A percentile compares a stretch with the other conserved stretches of the same genome.
These are phyloP conservation scores for Tolypocladium endophyticum DNA, from an alignment of 2,329 filamentous ascomycete genomes.

Conservation along the genomic window DNA sequence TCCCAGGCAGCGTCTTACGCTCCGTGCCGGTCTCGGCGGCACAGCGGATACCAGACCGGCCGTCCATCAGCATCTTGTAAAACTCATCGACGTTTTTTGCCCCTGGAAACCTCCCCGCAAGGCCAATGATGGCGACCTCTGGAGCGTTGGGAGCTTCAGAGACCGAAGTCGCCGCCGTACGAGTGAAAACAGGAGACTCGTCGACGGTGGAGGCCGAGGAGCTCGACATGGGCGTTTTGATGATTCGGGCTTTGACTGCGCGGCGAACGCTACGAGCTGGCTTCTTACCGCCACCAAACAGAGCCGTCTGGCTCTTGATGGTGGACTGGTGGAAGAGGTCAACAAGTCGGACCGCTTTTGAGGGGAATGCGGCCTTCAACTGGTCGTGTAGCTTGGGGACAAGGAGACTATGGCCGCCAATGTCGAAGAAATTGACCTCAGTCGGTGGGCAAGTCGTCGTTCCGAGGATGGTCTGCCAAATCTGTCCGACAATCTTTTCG, in stretches of 20 bases:
- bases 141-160: slow-evolving; percentile 4
- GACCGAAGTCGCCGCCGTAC: slow-evolving; percentile 5
- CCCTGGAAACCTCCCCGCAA: slow-evolving; percentile 5
- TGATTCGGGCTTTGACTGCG: neutral
- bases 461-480: slow-evolving; percentile 1
- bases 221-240: slow-evolving; percentile 1
- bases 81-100: slow-evolving; percentile 5
- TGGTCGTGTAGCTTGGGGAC: slow-evolving; percentile 5
- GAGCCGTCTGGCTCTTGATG: slow-evolving; percentile 2
- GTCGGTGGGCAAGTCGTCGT: neutral
- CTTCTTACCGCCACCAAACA: neutral
- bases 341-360: slow-evolving; percentile 1
- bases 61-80: slow-evolving; percentile 3
- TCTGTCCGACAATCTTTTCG: neutral
- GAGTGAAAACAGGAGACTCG: neutral
- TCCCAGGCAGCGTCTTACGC: slow-evolving; percentile 4
- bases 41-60: slow-evolving; percentile 1
- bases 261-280: neutral
- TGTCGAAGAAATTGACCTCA: slow-evolving; percentile 7
- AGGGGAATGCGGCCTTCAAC: slow-evolving; percentile 4
- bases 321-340: slow-evolving; percentile 5
- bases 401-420: slow-evolving; percentile 8
- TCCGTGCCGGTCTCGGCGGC: neutral
- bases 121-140: slow-evolving; percentile 2
- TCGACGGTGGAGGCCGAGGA: neutral